Base-by-base conservation (phyloP, 345 rosid species). In the Nephelium lappaceum region DNA sequence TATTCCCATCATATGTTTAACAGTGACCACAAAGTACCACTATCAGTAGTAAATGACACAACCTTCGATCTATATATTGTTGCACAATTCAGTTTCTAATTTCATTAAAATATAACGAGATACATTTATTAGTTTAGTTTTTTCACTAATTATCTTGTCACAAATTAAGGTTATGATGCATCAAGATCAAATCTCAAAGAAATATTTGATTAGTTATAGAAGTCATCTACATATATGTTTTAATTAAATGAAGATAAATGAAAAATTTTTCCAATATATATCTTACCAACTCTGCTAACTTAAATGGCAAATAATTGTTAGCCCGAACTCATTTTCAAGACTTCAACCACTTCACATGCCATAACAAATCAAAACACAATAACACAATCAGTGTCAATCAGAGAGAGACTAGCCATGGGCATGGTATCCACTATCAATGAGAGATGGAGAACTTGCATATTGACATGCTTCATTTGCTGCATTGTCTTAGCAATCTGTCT, bases 381-480 rank as follows among this genome's bases (percentile, higher is more conserved):
- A 25, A 16, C 68, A 15, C 5, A 65, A 27, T n/a, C 6, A 55
- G 14, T 31, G 36, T 31, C 36, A 53, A 53, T 5, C 58, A 53
- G n/a, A 53, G 16, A n/a, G 18, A 21, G 23, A 47, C 19, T 23
- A 71, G 78, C 1, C 69, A 80, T 81, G 86, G 84, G 77, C 8
- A 49, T 14, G 16, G 49, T 2, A 11, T 71, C 76, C 74, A 58
- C 80, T 63, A 49, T 85, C 63, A 65, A 60, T 36, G 74, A 71
- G 23, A 76, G 60, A 36, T 87, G 92, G 90, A 78, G 85, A 69
- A 47, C 82, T 69, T 84, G 86, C 72, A 79, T 36, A 5, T 39
- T 83, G 19, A 81, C 83, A 63, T 76, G 86, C 80, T 80, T 84
- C 75, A 36, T 78, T 5, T 79, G 83, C 77, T 77, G 75, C 18